phyloP scores from a whole-genome alignment of 176 grass and related monocot genomes.

The Cenchrus americanus region DNA sequence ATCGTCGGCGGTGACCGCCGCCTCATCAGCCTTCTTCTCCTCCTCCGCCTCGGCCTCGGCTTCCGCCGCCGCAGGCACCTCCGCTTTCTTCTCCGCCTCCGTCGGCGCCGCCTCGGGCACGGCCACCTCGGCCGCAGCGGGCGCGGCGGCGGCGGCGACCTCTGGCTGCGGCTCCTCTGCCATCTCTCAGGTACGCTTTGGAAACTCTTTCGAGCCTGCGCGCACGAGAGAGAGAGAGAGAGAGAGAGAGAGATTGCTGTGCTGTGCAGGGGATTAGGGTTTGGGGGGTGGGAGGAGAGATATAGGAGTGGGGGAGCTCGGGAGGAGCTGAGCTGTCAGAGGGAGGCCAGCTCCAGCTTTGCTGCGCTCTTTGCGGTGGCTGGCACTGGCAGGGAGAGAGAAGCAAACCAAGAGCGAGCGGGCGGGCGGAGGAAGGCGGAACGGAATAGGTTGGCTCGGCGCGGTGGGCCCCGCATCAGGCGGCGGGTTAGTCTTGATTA shows the following conservation, averaged over 20 bases:
- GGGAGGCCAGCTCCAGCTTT: conserved; percentile 64
- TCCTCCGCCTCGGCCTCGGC: conserved; percentile 33
- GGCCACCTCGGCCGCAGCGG: conserved; percentile 42
- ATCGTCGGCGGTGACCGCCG: conserved; percentile 32
- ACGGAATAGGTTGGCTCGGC: conserved; percentile 21
- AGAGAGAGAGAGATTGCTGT: background rate
- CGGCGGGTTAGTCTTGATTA: conserved; percentile 24
- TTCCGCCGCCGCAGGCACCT: conserved; percentile 6
- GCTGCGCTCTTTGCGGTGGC: conserved; percentile 39
- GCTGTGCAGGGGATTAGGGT: conserved; percentile 32
- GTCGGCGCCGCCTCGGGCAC: conserved; percentile 47
- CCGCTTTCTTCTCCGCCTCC: conserved; percentile 41
- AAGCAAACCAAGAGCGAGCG: background rate
- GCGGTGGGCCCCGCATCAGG: background rate
- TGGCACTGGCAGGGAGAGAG: conserved; percentile 38
- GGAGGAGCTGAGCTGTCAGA: conserved; percentile 65
- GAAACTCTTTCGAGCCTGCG: conserved; percentile 1
- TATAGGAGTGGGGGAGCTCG: conserved; percentile 44
- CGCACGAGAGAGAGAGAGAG: conserved; percentile 1
- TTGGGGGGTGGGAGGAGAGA: conserved; percentile 42
- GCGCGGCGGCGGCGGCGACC: conserved; percentile 32
- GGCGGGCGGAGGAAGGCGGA: background rate
- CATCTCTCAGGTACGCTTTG: conserved; percentile 48
- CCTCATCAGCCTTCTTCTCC: conserved; percentile 51
- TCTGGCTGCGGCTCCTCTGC: conserved; percentile 68